Conservation (phyloP, 345 rosid genomes). For the Lepidium didymum region DNA sequence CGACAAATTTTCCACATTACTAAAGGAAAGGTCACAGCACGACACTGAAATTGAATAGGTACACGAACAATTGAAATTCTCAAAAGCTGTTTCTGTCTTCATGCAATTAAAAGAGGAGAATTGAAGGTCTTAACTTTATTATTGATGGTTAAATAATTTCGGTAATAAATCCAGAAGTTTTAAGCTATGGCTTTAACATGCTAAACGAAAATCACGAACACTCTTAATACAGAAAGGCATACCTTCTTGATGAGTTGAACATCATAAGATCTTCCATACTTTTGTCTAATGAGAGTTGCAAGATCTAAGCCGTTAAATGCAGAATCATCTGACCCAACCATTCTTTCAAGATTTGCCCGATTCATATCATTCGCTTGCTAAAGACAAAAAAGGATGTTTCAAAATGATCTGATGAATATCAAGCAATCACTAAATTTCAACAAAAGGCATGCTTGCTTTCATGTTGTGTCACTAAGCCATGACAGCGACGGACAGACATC, state of each 20-base stretch:
- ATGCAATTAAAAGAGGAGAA: not conserved
- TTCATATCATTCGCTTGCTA: slow-evolving; percentile 54
- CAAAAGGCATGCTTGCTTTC: not conserved
- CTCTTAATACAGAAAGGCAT: slow-evolving; percentile 1
- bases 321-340: slow-evolving; percentile 86
- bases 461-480: not conserved
- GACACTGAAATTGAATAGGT: not conserved
- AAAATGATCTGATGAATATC: not conserved
- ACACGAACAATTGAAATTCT: not conserved
- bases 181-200: not conserved
- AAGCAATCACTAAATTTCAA: not conserved
- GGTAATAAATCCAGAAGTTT: not conserved
- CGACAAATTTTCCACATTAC: not conserved
- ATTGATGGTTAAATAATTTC: not conserved
- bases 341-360: slow-evolving; percentile 80
- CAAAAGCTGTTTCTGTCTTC: not conserved
- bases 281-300: slow-evolving; percentile 86
- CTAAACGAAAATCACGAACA: not conserved
- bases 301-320: slow-evolving; percentile 83
- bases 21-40: not conserved
- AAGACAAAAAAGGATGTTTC: not conserved
- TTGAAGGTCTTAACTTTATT: not conserved
- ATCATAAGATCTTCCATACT: slow-evolving; percentile 93
- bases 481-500: not conserved
- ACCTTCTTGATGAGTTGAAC: slow-evolving; percentile 95